Base-by-base conservation (phyloP, 2,329 filamentous ascomycete species). In the Cladosporium sp. region DNA sequence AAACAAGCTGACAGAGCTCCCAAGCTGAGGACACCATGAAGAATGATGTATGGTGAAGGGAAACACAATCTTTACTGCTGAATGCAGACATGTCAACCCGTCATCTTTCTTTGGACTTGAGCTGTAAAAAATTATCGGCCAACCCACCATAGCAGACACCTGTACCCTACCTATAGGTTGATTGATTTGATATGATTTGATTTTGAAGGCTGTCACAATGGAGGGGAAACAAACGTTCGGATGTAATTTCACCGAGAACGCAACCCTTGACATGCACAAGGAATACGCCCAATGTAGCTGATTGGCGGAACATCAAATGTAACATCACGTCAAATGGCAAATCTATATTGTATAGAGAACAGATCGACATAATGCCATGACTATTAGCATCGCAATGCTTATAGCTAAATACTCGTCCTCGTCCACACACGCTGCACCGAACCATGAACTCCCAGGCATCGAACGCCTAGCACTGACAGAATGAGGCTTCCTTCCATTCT, bases 241-340 rank as follows among this genome's bases (percentile, higher is more conserved):
- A 36, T 5, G 17, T 5, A 50, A 20, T 50, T 50, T 7, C 47
- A 50, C 47, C 47, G 47, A 50, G n/a, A 17, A 28, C 8, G 17
- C 25, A 20, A 36, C 30, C 17, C 11, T 20, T 12, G n/a, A 19
- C 28, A 20, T 37, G 47, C 47, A 36, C 28, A n/a, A 37, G 6
- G 4, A 36, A 22, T 5, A 15, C 12, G 5, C 47, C 8, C 8
- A 14, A 15, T 5, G 11, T 20, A 37, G 14, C 11, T 50, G 47
- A 50, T 50, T 50, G 47, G 47, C 47, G 47, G 47, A 50, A 50
- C 30, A 50, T 50, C 47, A 50, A 19, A 19, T 30, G 47, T 25
- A 50, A 36, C 17, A 50, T 28, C 45, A 50, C 25, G 19, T 25
- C 19, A 30, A 15, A 17, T 30, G 14, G 25, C 20, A n/a, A 45